A percentile compares a stretch with the other conserved stretches of the same genome.
These are phyloP conservation scores for Boletellus emodensis DNA, from an alignment of 768 basidiomycete genomes.

Conservation along the genomic window DNA sequence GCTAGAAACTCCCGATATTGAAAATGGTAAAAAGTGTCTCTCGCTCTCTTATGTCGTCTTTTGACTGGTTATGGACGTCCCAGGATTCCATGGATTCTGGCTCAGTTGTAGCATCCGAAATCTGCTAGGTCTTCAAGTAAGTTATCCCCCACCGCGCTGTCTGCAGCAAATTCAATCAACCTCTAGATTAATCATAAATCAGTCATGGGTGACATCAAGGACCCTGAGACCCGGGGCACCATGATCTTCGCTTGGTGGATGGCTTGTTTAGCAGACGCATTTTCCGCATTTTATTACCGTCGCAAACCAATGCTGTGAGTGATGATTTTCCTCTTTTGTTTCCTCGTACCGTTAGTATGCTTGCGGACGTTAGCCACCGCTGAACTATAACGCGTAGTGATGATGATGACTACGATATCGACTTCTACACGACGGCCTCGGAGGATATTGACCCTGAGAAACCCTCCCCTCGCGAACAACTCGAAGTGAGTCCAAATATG, in stretches of 20 bases:
- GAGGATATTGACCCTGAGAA: constrained; percentile 47
- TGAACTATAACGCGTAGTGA: constrained; percentile 39
- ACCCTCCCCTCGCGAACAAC: constrained; percentile 71
- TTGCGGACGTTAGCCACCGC: constrained; percentile 22
- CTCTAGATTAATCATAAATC: constrained; percentile 80
- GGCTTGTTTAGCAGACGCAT: constrained; percentile 82
- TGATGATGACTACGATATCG: constrained; percentile 87
- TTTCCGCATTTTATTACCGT: constrained; percentile 78
- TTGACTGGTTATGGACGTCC: constrained; percentile 14
- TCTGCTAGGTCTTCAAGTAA: constrained; percentile 69
- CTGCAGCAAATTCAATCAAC: constrained; percentile 6
- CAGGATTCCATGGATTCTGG: constrained; percentile 87
- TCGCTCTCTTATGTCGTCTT: constrained; percentile 8
- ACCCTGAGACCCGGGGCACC: constrained; percentile 71
- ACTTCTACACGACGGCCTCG: constrained; percentile 77
- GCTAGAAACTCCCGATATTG: constrained; percentile 68
- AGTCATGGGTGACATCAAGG: constrained; percentile 66
- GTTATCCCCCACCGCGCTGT: constrained; percentile 14
- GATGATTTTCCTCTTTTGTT: neutral
- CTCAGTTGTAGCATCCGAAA: constrained; percentile 73
- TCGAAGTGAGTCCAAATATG: constrained; percentile 52
- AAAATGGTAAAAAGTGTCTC: constrained; percentile 49
- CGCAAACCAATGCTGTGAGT: constrained; percentile 73
- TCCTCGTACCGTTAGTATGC: constrained; percentile 7
- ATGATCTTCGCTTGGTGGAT: constrained; percentile 96